Evolutionary conservation across 2,329 filamentous ascomycete species (phyloP), one percentile per base, ranked within the genome.

Genomic region (Salinomyces thailandicus): DNA sequence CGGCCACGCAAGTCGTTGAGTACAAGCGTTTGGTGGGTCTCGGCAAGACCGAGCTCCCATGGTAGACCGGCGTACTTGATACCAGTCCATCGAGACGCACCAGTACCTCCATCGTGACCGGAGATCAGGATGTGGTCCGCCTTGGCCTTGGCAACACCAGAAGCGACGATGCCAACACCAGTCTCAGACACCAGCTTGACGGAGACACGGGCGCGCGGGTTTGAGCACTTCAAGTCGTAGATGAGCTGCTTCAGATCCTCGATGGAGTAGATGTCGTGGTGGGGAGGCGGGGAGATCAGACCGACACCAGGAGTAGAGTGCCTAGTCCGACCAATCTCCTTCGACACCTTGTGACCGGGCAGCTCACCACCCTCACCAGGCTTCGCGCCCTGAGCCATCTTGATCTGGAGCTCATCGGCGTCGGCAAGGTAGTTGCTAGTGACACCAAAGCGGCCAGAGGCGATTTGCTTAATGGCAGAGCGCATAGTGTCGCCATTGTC

Each of bases 301-400:
- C 89, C 89, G 51, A 96, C 89, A 63, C 89, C 89, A 47, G 89
- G 86, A 5, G 89, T 96, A 7, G 89, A 96, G 69, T 95, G 87
- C 60, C 89, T 81, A 39, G 89, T 96, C 52, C 85, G 82, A 39
- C 85, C 89, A 62, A 96, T 96, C 5, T 85, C 84, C 55, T 84
- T 84, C 43, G 87, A 91, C 18, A 96, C 89, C 68, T 96, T 96
- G 72, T 95, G 86, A 27, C 89, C 89, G 33, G 89, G 89, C 56
- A 96, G 76, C 64, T 96, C 89, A 73, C 89, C 89, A 69, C 89
- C 89, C 64, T 96, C 89, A 63, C 89, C 89, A 38, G 89, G 89
- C 74, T 96, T 96, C 45, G 89, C 89, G 60, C 89, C 89, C 66
- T 96, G 89, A 7, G 89, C 89, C 89, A 96, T 96, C 75, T 96